Conservation (phyloP, 2,329 filamentous ascomycete species). For the Paracoccidioides brasiliensis region DNA sequence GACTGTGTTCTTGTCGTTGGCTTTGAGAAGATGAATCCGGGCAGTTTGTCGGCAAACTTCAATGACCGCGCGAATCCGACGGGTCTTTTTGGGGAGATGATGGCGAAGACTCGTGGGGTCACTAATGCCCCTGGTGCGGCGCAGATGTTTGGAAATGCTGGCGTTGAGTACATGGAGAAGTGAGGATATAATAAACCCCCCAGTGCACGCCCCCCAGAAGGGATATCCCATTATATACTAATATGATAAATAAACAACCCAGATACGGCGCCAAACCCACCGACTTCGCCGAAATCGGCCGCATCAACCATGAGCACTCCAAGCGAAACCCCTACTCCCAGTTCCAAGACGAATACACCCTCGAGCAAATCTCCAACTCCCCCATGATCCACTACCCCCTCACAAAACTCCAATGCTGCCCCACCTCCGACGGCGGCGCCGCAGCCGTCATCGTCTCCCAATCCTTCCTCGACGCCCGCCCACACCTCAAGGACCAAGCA, state of each 20-base stretch:
- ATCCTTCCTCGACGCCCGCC: conserved; percentile 71
- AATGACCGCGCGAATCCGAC: conserved; percentile 73
- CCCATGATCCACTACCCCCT: conserved; percentile 73
- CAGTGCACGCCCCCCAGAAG: not conserved
- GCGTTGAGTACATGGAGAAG: conserved; percentile 90
- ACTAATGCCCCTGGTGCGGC: conserved; percentile 75
- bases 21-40: conserved; percentile 96
- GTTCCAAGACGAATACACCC: conserved; percentile 83
- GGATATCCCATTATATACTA: not conserved
- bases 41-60: conserved; percentile 72
- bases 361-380: conserved; percentile 64
- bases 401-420: conserved; percentile 97
- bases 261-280: conserved; percentile 69
- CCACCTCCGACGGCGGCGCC: conserved; percentile 83
- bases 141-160: conserved; percentile 93
- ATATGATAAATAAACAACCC: conserved; percentile 3
- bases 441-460: conserved; percentile 83
- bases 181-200: conserved; percentile 31
- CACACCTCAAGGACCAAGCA: conserved; percentile 70
- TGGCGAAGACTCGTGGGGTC: conserved; percentile 67
- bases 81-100: conserved; percentile 60
- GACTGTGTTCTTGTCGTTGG: conserved; percentile 86
- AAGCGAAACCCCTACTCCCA: conserved; percentile 95
- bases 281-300: conserved; percentile 90
- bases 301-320: conserved; percentile 85